phyloP scores from a whole-genome alignment of 257 asterid species.

The Plectranthus barbatus region DNA sequence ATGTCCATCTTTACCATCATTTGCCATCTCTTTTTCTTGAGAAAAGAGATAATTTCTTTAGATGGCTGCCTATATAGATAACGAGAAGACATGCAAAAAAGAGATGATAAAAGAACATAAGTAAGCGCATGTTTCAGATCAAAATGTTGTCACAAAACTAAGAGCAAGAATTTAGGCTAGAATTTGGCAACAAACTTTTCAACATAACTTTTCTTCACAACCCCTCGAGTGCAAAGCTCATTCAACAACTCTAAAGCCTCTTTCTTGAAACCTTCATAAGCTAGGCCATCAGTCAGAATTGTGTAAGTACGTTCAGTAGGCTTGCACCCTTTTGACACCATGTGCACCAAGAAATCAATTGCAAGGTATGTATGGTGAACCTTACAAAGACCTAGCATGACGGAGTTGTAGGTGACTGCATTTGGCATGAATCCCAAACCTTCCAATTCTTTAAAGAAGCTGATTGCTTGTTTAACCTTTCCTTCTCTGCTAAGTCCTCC shows the following conservation, averaged over 20 bases:
- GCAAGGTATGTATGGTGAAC: constrained; percentile 70
- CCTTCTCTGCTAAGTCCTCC: constrained; percentile 79
- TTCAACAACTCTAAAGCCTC: constrained; percentile 67
- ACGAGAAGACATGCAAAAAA: no score
- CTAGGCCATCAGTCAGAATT: constrained; percentile 66
- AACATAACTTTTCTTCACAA: constrained; percentile 54
- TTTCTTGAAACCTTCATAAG: constrained; percentile 52
- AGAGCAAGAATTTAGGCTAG: constrained; percentile 24
- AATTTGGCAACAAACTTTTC: constrained; percentile 39
- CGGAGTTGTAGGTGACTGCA: constrained; percentile 55
- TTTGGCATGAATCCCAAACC: constrained; percentile 47
- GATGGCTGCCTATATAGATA: no score
- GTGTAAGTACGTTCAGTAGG: constrained; percentile 79
- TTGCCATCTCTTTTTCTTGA: no score
- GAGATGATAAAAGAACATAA: no score
- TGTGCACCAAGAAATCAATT: constrained; percentile 54
- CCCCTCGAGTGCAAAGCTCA: constrained; percentile 62
- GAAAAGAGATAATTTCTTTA: no score
- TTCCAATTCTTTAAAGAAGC: constrained; percentile 57
- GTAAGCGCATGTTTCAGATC: no score
- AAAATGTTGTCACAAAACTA: no score
- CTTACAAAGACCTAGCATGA: constrained; percentile 82
- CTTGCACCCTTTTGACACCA: constrained; percentile 74
- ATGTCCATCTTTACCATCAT: no score
- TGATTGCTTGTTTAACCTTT: constrained; percentile 59